Percentiles rank a stretch among this genome's conserved stretches.
These are phyloP conservation scores for Fonsecaea erecta DNA, from an alignment of 2,329 filamentous ascomycete genomes.

Conservation along the genomic window DNA sequence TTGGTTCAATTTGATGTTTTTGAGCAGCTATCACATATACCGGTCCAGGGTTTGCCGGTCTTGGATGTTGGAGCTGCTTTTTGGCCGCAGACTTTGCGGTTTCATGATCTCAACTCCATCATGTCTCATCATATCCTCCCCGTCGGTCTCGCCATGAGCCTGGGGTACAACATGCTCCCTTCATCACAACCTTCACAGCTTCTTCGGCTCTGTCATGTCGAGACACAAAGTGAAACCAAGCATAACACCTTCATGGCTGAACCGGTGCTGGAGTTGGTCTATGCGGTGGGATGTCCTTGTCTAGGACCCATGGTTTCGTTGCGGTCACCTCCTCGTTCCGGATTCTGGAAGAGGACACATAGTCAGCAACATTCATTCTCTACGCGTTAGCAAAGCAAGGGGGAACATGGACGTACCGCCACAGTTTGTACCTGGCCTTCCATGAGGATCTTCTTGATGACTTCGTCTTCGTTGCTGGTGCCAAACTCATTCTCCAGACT, in stretches of 20 bases:
- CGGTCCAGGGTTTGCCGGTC: neutral
- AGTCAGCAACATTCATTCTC: neutral
- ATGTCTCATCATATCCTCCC: neutral
- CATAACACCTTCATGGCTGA: neutral
- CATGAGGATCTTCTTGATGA: slow-evolving; percentile 79
- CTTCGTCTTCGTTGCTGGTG: slow-evolving; percentile 76
- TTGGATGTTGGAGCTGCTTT: neutral
- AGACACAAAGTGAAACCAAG: neutral
- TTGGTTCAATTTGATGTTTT: neutral
- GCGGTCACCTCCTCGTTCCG: slow-evolving; percentile 33
- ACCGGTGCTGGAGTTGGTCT: slow-evolving; percentile 1
- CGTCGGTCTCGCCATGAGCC: neutral
- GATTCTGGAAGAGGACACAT: slow-evolving; percentile 13
- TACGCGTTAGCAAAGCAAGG: neutral
- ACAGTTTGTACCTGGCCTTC: slow-evolving; percentile 70
- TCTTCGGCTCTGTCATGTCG: neutral
- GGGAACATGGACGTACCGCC: slow-evolving; percentile 54
- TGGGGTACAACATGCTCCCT: neutral
- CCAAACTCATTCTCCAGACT: slow-evolving; percentile 86
- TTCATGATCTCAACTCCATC: neutral
- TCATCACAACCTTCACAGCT: neutral
- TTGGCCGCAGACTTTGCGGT: neutral
- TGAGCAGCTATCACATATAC: neutral
- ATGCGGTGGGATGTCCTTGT: slow-evolving; percentile 33
- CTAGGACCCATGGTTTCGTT: slow-evolving; percentile 35